Percentiles rank a stretch among this genome's conserved stretches.
Conservation (phyloP, 1,139 yeast species). For the Pichia sp. region DNA sequence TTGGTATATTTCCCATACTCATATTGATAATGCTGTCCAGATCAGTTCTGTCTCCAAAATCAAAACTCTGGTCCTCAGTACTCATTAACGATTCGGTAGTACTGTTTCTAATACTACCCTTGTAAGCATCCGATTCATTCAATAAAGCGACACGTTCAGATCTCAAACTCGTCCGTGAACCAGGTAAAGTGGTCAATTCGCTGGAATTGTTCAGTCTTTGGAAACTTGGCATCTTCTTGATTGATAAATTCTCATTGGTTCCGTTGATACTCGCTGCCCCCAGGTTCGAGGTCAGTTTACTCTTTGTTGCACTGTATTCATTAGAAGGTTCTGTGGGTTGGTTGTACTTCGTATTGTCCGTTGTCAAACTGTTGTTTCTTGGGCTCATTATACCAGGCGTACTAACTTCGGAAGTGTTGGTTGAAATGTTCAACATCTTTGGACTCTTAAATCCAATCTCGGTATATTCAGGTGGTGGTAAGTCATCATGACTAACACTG, state of each 20-base stretch:
- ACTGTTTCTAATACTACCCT: background rate
- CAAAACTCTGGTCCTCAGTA: conserved; percentile 3
- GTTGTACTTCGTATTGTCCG: background rate
- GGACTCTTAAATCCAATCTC: conserved; percentile 9
- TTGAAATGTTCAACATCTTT: background rate
- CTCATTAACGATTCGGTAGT: conserved; percentile 11
- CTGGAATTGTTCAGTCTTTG: background rate
- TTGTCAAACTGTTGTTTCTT: background rate
- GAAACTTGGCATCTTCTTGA: background rate
- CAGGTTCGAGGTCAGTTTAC: no score
- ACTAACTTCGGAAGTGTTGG: conserved; percentile 1
- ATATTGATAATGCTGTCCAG: conserved; percentile 14
- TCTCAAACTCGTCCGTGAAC: conserved; percentile 7
- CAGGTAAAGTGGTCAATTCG: background rate
- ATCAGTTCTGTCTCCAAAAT: conserved; percentile 16
- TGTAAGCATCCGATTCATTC: background rate
- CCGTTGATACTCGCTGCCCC: background rate
- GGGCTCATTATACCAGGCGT: background rate
- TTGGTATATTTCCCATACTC: conserved; percentile 10
- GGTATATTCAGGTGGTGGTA: conserved; percentile 16
- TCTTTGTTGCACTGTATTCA: no score
- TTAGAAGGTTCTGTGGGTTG: no score
- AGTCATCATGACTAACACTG: background rate
- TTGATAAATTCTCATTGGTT: background rate
- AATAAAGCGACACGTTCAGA: conserved; percentile 13